Evolutionary conservation across 192 early-diverging fungal genomes (phyloP), one percentile per base, ranked within the genome.

Genomic region (Dimargaris cristalligena): DNA sequence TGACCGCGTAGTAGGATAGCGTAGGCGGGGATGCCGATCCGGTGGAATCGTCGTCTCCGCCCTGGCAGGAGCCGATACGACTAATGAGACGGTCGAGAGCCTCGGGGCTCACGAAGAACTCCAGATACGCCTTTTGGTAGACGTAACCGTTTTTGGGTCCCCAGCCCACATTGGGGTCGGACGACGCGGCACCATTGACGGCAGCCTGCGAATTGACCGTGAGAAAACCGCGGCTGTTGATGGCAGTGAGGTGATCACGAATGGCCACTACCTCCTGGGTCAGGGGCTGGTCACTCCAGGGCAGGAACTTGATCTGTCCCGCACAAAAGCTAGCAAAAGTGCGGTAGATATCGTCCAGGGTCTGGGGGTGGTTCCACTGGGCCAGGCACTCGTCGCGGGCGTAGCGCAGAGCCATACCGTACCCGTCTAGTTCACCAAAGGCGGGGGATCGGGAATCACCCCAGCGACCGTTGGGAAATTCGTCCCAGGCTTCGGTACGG

Each of bases 391-490:
- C 83, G 11, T 81, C 81, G 14, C 72, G 59, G 28, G 79, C 71
- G 59, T 86, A 76, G 50, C 89, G 86, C 58, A 94, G 69, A 62
- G 81, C 77, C 49, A 90, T 79, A 51, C 86, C 86, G 71, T 87
- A 91, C 31, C 88, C 86, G 54, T 85, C 82, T 60, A 87, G 67
- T 60, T 87, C 81, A 58, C 91, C 91, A 63, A 78, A 89, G 46
- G 87, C 87, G 20, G 91, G 92, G 18, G 94, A 97, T 46, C 92
- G 79, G 33, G 94, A 85, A 58, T 97, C 92, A 33, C 94, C 94
- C 94, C 92, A 97, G 59, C 94, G 84, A 20, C 94, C 94, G 71
- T 97, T 97, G 47, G 92, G 94, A 65, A 92, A 97, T 65, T 95
- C 92, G 67, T 97, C 92, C 94, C 94, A 97, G 49, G 79, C 69